Evolutionary conservation across 2,329 filamentous ascomycete species (phyloP).

Genomic region (Zymoseptoria passerinii): DNA sequence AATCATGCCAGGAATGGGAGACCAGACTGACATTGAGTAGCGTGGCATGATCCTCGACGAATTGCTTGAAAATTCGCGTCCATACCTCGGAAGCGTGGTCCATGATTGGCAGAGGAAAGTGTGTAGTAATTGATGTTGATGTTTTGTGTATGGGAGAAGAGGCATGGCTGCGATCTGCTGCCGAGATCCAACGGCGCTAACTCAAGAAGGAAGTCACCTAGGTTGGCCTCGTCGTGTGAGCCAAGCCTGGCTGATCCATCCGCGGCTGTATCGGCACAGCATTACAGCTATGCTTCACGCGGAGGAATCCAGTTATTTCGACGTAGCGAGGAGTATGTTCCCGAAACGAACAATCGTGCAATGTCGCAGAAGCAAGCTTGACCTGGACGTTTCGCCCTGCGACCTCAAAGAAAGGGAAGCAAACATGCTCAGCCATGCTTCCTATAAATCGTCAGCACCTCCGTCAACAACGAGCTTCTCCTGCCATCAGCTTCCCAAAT

Average conservation of each 20-base stretch:
- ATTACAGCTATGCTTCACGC: not conserved
- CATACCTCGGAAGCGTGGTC: constrained; percentile 1
- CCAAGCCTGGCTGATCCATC: not conserved
- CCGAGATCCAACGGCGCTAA: not conserved
- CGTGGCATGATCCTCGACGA: constrained; percentile 1
- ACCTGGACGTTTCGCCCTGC: not conserved
- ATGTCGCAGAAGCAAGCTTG: not conserved
- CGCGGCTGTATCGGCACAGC: not conserved
- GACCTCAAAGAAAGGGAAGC: not conserved
- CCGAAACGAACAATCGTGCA: not conserved
- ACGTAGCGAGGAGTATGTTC: not conserved
- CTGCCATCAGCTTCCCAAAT: not conserved
- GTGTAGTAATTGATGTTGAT: not conserved
- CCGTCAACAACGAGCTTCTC: not conserved
- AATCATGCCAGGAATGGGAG: constrained; percentile 3
- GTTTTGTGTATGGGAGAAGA: not conserved
- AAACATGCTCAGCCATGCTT: not conserved
- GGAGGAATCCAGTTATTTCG: not conserved
- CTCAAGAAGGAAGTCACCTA: not conserved
- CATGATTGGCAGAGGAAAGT: not conserved
- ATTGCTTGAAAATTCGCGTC: constrained; percentile 4
- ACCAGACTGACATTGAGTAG: constrained; percentile 4
- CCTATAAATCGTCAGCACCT: not conserved
- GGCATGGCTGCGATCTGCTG: not conserved
- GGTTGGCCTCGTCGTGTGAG: not conserved